These are phyloP conservation scores for Coemansia sp. DNA, from an alignment of 192 early-diverging fungal genomes.

Conservation along the genomic window DNA sequence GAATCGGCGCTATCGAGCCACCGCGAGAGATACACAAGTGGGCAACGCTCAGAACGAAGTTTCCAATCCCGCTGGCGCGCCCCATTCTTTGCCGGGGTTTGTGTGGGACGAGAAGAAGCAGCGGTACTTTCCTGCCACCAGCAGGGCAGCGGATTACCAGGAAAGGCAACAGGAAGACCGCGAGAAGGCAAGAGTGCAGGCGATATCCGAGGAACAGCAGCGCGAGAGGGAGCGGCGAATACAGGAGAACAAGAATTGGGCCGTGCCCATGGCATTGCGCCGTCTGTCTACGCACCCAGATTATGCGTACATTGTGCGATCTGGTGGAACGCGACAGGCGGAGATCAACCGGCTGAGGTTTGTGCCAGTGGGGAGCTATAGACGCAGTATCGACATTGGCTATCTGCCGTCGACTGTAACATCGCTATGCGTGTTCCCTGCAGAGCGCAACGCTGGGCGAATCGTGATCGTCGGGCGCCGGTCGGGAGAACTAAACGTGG, in stretches of 20 bases:
- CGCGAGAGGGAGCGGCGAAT: neutral
- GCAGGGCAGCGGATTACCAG: conserved; percentile 24
- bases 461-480: conserved; percentile 3
- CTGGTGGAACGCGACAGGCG: neutral
- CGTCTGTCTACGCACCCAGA: conserved; percentile 11
- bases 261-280: conserved; percentile 20
- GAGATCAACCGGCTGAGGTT: conserved; percentile 11
- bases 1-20: neutral
- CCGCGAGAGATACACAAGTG: neutral
- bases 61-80: neutral
- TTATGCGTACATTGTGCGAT: neutral
- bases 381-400: neutral
- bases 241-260: neutral
- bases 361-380: conserved; percentile 3
- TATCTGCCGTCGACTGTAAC: conserved; percentile 13
- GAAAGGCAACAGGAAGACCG: conserved; percentile 28
- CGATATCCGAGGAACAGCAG: conserved; percentile 7
- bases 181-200: conserved; percentile 10
- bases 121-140: conserved; percentile 41
- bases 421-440: conserved; percentile 2
- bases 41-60: neutral
- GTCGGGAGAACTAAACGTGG: conserved; percentile 1
- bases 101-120: conserved; percentile 42
- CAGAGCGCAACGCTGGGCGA: neutral
- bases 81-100: conserved; percentile 41